These are phyloP conservation scores for Inosperma sp. DNA, from an alignment of 768 basidiomycete genomes.

Conservation along the genomic window DNA sequence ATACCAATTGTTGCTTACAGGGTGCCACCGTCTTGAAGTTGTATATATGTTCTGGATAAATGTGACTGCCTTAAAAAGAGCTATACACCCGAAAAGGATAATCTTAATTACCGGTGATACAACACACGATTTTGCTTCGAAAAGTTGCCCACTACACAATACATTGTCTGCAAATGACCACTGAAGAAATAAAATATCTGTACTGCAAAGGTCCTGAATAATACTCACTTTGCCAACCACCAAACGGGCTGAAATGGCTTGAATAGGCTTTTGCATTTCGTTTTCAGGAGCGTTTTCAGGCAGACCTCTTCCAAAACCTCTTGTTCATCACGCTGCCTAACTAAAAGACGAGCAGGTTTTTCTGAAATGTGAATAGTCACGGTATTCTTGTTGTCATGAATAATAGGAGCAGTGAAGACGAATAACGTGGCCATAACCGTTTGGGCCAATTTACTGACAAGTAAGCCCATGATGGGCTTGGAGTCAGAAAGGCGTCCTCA, in stretches of 20 bases:
- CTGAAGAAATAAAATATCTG: conserved; percentile 26
- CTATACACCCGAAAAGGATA: neutral
- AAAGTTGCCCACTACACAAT: conserved; percentile 58
- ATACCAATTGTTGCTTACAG: conserved; percentile 38
- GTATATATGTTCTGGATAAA: conserved; percentile 40
- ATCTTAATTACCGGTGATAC: conserved; percentile 46
- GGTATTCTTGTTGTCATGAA: conserved; percentile 18
- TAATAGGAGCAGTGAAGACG: conserved; percentile 17
- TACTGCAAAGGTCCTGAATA: neutral
- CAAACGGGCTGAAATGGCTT: conserved; percentile 41
- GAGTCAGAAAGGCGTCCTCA: no score
- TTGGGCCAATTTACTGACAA: conserved; percentile 28
- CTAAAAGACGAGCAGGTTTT: conserved; percentile 33
- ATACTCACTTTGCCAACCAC: conserved; percentile 46
- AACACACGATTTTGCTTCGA: conserved; percentile 49
- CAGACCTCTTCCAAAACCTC: conserved; percentile 36
- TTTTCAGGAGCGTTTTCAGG: conserved; percentile 37
- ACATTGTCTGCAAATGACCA: conserved; percentile 62
- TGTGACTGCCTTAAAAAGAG: conserved; percentile 1
- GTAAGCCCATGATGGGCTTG: conserved; percentile 19
- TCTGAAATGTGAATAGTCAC: no score
- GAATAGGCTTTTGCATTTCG: conserved; percentile 40
- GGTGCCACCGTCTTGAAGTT: conserved; percentile 58
- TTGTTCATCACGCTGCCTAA: conserved; percentile 29
- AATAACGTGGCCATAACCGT: conserved; percentile 35